phyloP scores from a whole-genome alignment of 2,329 filamentous ascomycete genomes.

The Verticillium longisporum region DNA sequence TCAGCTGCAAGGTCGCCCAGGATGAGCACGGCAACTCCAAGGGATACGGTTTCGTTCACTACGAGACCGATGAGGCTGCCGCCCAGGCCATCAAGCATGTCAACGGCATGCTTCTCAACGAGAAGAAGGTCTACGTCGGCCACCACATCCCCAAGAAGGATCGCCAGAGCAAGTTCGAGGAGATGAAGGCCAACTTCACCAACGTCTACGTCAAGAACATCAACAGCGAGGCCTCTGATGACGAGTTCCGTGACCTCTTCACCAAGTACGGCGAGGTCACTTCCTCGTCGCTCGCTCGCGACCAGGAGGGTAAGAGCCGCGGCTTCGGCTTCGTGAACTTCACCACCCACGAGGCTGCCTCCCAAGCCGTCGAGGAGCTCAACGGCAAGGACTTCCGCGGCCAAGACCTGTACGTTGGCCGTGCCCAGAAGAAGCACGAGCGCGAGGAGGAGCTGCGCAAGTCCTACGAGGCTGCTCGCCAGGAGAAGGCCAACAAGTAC shows the following conservation, averaged over 20 bases:
- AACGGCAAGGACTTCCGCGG: slow-evolving; percentile 89
- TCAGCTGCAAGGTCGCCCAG: slow-evolving; percentile 98
- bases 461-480: slow-evolving; percentile 94
- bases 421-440: slow-evolving; percentile 99
- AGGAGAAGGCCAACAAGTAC: slow-evolving; percentile 99
- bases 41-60: slow-evolving; percentile 98
- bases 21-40: slow-evolving; percentile 96
- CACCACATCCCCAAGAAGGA: slow-evolving; percentile 99
- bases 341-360: slow-evolving; percentile 80
- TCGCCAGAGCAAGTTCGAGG: slow-evolving; percentile 99
- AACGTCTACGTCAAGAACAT: slow-evolving; percentile 99
- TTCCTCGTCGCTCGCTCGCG: slow-evolving; percentile 87
- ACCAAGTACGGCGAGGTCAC: slow-evolving; percentile 91
- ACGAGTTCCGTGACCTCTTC: slow-evolving; percentile 91
- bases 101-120: slow-evolving; percentile 98
- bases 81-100: slow-evolving; percentile 98
- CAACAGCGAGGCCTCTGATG: slow-evolving; percentile 73
- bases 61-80: slow-evolving; percentile 97
- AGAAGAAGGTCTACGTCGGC: slow-evolving; percentile 99
- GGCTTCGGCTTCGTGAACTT: slow-evolving; percentile 97
- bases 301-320: slow-evolving; percentile 85
- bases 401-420: slow-evolving; percentile 95
- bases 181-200: slow-evolving; percentile 99
- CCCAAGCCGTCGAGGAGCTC: slow-evolving; percentile 81
- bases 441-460: slow-evolving; percentile 98